Evolutionary conservation across 345 rosid species (phyloP).

Genomic region (Eucalyptus regnans): DNA sequence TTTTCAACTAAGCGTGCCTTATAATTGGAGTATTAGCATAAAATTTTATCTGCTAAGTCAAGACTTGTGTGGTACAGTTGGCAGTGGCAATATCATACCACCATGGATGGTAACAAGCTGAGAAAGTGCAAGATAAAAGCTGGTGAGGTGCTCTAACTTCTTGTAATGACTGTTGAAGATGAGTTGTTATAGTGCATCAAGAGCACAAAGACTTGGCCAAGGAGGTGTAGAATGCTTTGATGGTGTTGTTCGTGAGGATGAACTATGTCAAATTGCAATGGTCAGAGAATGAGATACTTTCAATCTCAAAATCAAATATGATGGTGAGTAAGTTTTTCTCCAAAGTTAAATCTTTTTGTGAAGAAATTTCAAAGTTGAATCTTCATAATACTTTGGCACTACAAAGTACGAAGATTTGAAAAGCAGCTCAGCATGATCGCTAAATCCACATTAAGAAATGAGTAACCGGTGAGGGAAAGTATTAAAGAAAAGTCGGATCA

Average conservation of each 20-base stretch:
- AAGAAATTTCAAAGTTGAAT: background rate
- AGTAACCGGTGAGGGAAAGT: rapidly evolving
- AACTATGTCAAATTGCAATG: background rate
- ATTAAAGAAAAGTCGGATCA: rapidly evolving
- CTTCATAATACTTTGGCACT: background rate
- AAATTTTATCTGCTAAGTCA: background rate
- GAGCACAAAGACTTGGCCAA: rapidly evolving
- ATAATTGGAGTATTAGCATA: background rate
- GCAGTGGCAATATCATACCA: rapidly evolving
- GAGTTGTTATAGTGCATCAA: background rate
- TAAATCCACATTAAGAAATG: background rate
- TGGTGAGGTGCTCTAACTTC: rapidly evolving
- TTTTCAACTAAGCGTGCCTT: background rate
- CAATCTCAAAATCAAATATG: background rate
- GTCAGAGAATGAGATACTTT: background rate
- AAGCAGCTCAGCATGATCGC: background rate
- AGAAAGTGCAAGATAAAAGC: background rate
- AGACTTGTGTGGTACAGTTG: background rate
- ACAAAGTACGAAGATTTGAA: background rate
- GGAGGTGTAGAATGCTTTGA: background rate
- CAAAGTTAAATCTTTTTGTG: background rate
- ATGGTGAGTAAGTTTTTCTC: background rate
- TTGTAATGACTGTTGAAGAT: background rate
- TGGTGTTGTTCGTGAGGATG: background rate
- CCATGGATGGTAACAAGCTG: background rate